phyloP scores from a whole-genome alignment of 164 flowering plant genomes.

The Pachysandra terminalis region DNA sequence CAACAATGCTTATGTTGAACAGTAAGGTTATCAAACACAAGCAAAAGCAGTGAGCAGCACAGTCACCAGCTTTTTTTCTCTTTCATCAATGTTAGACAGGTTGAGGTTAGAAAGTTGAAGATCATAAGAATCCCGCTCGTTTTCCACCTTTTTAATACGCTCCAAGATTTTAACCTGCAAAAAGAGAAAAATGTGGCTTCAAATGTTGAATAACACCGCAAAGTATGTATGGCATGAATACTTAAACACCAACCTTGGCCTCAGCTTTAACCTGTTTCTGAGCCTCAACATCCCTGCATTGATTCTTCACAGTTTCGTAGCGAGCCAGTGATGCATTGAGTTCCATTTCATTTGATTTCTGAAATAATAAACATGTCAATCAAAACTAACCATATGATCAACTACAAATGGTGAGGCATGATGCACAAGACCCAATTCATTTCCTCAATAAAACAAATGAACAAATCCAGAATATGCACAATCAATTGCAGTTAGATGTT shows the following conservation, averaged over 20 bases:
- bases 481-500: background rate
- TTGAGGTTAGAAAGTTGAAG: conserved; percentile 52
- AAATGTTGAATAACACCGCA: background rate
- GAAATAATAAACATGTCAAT: conserved; percentile 24
- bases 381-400: conserved; percentile 6
- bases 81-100: conserved; percentile 67
- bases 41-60: conserved; percentile 1
- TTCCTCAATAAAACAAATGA: background rate
- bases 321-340: conserved; percentile 53
- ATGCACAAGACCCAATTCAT: background rate
- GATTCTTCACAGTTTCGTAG: conserved; percentile 56
- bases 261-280: conserved; percentile 64
- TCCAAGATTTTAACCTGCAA: conserved; percentile 53
- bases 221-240: background rate
- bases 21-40: conserved; percentile 4
- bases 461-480: background rate
- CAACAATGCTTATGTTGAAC: background rate
- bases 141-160: conserved; percentile 57
- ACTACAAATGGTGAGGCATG: background rate
- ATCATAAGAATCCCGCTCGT: conserved; percentile 58
- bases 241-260: conserved; percentile 54
- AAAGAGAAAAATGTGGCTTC: conserved; percentile 2
- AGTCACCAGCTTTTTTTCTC: conserved; percentile 70
- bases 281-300: conserved; percentile 62
- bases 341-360: conserved; percentile 63